Evolutionary conservation across 2,329 filamentous ascomycete genomes (phyloP).

Genomic region (Emergomyces pasteurianus): DNA sequence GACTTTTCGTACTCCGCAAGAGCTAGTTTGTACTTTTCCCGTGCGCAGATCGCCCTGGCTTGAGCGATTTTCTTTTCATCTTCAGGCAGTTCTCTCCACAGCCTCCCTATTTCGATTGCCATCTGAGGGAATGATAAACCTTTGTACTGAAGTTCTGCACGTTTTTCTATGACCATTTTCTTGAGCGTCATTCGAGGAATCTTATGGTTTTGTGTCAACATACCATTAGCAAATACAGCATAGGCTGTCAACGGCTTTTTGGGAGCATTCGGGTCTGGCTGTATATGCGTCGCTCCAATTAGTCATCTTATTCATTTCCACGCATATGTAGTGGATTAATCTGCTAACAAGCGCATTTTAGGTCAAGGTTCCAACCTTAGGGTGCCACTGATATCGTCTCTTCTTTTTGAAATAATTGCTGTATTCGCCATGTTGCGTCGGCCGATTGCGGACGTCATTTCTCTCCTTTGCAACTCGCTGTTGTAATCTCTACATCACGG

Average conservation of each 20-base stretch:
- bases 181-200: not conserved
- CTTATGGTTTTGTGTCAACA: not conserved
- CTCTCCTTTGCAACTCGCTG: slow-evolving; percentile 7
- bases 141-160: slow-evolving; percentile 3
- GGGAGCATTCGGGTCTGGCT: slow-evolving; percentile 6
- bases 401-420: slow-evolving; percentile 1
- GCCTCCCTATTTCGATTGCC: slow-evolving; percentile 6
- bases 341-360: not conserved
- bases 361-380: slow-evolving; percentile 3
- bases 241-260: slow-evolving; percentile 7
- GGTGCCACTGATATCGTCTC: slow-evolving; percentile 6
- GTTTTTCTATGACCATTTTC: slow-evolving; percentile 3
- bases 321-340: not conserved
- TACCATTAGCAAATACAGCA: slow-evolving; percentile 6
- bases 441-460: not conserved
- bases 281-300: not conserved
- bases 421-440: not conserved
- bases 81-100: slow-evolving; percentile 6
- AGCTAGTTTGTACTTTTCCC: slow-evolving; percentile 4
- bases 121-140: slow-evolving; percentile 6
- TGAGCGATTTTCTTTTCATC: slow-evolving; percentile 5
- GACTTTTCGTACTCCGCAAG: slow-evolving; percentile 4
- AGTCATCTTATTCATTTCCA: not conserved
- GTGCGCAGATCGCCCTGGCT: not conserved
- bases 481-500: slow-evolving; percentile 1